Evolutionary conservation across 805 yeast genomes (phyloP), one percentile per base, ranked within the genome.

Genomic region (Teunomyces atbi): DNA sequence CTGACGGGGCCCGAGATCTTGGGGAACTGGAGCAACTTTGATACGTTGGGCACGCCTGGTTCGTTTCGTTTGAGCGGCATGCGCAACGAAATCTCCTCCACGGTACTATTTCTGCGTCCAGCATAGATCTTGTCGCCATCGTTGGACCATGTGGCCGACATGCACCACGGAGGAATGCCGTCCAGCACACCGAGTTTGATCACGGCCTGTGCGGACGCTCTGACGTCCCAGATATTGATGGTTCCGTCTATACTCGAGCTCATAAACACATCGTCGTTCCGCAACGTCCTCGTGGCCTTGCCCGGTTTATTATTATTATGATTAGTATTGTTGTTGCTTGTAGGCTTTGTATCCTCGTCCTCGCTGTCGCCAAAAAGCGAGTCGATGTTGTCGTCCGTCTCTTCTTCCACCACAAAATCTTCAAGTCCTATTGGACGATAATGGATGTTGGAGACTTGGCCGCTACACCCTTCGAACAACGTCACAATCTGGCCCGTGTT

Each of bases 161-260:
- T 82, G 64, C 96, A 86, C 98, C 98, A 94, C 0, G 98, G 98
- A 0, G 98, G 96, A 0, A 85, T 77, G 1, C 80, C 81, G 7
- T 76, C 68, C 1, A 89, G 83, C 1, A 83, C 77, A 0, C 77
- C 76, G 11, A 83, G 61, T 32, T 73, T 73, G 13, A 82, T 59
- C 0, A 76, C 83, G 3, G 74, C 67, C 0, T 69, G 64, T 3
- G 66, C 59, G 1, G 68, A 62, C 1, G 39, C 39, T 47, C 99
- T 75, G 4, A 77, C 66, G 62, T 94, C 99, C 96, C 97, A 91
- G 4, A 94, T 65, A 49, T 79, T 81, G 2, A 91, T 62, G 0
- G 83, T 73, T 4, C 99, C 99, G 61, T 91, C 94, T 45, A 90
- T 82, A 6, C 90, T 79, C 0, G 96, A 83, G 1, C 95, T 76